Percentiles rank a stretch among this genome's conserved stretches.
Evolutionary conservation across 2,329 filamentous ascomycete species (phyloP).

Genomic region (Sporothrix humicola): DNA sequence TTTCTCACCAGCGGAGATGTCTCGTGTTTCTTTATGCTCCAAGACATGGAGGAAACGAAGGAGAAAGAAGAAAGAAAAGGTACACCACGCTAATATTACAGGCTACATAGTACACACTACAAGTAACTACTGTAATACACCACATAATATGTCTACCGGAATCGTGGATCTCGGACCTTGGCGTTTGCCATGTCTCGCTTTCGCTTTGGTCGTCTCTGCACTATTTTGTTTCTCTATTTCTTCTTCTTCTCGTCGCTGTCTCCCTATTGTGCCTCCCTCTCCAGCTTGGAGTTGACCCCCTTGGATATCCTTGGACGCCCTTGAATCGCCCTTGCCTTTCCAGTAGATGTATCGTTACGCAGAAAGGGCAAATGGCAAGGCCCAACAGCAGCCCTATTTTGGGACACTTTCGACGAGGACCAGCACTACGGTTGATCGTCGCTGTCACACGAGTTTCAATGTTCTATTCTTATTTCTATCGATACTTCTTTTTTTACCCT

Average conservation of each 20-base stretch:
- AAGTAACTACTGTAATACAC: neutral
- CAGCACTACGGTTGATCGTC: too few relatives aligned
- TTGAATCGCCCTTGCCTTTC: too few relatives aligned
- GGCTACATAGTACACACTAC: neutral
- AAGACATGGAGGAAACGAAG: neutral
- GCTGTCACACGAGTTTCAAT: too few relatives aligned
- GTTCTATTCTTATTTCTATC: too few relatives aligned
- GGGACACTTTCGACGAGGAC: too few relatives aligned
- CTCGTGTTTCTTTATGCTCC: conserved; percentile 4
- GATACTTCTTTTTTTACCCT: too few relatives aligned
- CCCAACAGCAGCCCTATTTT: neutral
- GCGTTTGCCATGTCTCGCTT: neutral
- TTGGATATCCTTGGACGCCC: too few relatives aligned
- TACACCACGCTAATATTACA: neutral
- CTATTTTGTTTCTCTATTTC: neutral
- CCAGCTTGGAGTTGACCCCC: too few relatives aligned
- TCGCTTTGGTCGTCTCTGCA: neutral
- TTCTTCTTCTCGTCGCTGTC: neutral
- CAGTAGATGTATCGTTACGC: conserved; percentile 15
- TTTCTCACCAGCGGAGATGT: neutral
- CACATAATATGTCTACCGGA: neutral
- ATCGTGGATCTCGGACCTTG: conserved; percentile 17
- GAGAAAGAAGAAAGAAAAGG: neutral
- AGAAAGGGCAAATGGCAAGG: too few relatives aligned
- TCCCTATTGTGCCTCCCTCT: neutral